Evolutionary conservation across 345 rosid genomes (phyloP), one percentile per base, ranked within the genome.

Genomic region (Streptanthus diversifolius): DNA sequence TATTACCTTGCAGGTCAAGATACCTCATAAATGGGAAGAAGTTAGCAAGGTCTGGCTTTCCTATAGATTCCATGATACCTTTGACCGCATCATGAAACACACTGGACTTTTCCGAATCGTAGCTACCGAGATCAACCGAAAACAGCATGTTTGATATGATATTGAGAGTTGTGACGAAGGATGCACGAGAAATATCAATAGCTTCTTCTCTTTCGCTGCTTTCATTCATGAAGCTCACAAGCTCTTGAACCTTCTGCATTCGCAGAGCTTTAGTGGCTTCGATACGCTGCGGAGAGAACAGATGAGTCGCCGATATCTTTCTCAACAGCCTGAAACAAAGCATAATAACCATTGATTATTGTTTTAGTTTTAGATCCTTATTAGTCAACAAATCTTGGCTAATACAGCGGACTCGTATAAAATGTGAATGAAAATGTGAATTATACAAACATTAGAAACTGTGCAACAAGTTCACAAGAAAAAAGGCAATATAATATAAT

Each of bases 61-160:
- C 91, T 0, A 43, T 59, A 41, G 68, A 77, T n/a, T 52, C 79
- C 87, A 80, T 60, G 40, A 82, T 45, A n/a, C 68, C 54, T 66
- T 30, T 47, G 5, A 78, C 77, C 0, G 29, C 19, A 61, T 77
- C 70, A 61, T 68, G 82, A 71, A 85, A 81, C 30, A 11, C 80
- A 25, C 7, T 48, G 1, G 68, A 37, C 3, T n/a, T 13, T 2
- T 48, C 36, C 1, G 82, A 63, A 9, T 66, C 71, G 7, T 67
- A 61, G 68, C 75, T 70, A 36, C 64, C 75, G 39, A 87, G 49
- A 72, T 87, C 43, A 13, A 29, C 30, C 30, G 30, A 29, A 29
- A 29, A 29, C 30, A 29, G 30, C 30, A 29, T 29, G 30, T 29
- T 29, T 29, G 30, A 54, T 0, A 68, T 54, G 41, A 40, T 40